Evolutionary conservation across 805 yeast species (phyloP).

Genomic region (Saccharomyces paradoxus): DNA sequence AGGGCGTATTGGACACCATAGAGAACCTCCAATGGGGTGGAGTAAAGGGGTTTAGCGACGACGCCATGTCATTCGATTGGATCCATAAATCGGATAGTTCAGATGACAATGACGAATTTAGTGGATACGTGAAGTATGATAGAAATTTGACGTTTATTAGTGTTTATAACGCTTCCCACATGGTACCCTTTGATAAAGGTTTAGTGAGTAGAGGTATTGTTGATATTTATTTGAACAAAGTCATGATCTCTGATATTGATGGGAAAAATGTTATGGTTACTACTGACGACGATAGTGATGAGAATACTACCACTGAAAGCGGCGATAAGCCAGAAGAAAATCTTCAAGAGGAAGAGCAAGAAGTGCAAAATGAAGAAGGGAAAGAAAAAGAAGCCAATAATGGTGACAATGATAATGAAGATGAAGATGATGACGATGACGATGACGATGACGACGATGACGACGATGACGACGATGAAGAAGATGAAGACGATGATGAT

Average conservation of each 20-base stretch:
- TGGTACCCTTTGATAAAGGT: slow-evolving; percentile 85
- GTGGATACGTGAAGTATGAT: slow-evolving; percentile 45
- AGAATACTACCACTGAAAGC: slow-evolving; percentile 25
- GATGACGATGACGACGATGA: slow-evolving; percentile 41
- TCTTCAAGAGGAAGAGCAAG: slow-evolving; percentile 66
- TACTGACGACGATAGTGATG: slow-evolving; percentile 38
- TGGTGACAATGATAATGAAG: slow-evolving; percentile 7
- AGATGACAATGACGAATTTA: slow-evolving; percentile 30
- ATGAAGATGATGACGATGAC: slow-evolving; percentile 8
- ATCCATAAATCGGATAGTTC: slow-evolving; percentile 15
- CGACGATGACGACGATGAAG: slow-evolving; percentile 40
- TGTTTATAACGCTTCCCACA: slow-evolving; percentile 74
- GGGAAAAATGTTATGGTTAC: slow-evolving; percentile 40
- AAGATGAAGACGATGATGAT: slow-evolving; percentile 44
- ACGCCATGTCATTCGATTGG: slow-evolving; percentile 35
- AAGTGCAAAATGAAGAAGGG: slow-evolving; percentile 57
- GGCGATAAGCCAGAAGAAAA: slow-evolving; percentile 50
- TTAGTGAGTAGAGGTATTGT: slow-evolving; percentile 61
- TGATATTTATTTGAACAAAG: slow-evolving; percentile 43
- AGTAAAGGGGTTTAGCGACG: slow-evolving; percentile 29
- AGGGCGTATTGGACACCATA: slow-evolving; percentile 66
- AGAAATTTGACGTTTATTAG: slow-evolving; percentile 70
- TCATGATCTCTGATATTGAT: slow-evolving; percentile 45
- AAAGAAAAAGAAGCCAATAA: slow-evolving; percentile 50
- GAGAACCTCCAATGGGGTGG: slow-evolving; percentile 59